Base-by-base conservation (phyloP, 495 filamentous ascomycete species). In the Tuber calosporum region DNA sequence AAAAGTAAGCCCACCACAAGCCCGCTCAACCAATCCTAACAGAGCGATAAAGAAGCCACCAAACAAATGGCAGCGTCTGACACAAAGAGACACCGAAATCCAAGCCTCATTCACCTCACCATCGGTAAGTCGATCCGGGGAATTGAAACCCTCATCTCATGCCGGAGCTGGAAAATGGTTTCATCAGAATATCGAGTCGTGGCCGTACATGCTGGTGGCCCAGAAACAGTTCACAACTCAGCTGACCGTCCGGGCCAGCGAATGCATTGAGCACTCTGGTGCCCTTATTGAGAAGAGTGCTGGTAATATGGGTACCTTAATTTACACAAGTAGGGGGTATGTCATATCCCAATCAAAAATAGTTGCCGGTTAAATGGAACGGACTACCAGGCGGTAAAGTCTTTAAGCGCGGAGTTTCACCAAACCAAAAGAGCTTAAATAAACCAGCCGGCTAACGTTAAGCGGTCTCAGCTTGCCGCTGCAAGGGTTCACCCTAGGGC, bases 21-120 rank as follows among this genome's bases (percentile, higher is more conserved):
- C 22, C 53, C 53, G 34, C 13, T 26, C 53, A 34, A 62, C 53
- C 53, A 62, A 62, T 62, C 26, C 26, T 30, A 11, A 6, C 26
- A 34, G 3, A 0, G 53, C 26, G 53, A 30, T 62, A 62, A 62
- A 62, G 53, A 62, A 62, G 26, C 26, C 53, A 34, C 53, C 53
- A 34, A 34, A 34, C 53, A 34, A 62, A 34, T 17, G 11, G 53
- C 53, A 34, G 13, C 26, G 34, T 62, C 13, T 13, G 13, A 62
- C 53, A 30, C 26, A 62, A 0, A 11, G 34, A 34, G 26, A 17
- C 1, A 62, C 53, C 26, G 1, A 62, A 62, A 34, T 30, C 53
- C 53, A 62, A 62, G 34, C 53, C 53, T 62, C 53, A 62, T 62
- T 26, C 53, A 62, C 53, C 53, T 34, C 53, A 62, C 34, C 53